phyloP scores from a whole-genome alignment of 2,329 filamentous ascomycete genomes.

The Colletotrichum zoysiae region DNA sequence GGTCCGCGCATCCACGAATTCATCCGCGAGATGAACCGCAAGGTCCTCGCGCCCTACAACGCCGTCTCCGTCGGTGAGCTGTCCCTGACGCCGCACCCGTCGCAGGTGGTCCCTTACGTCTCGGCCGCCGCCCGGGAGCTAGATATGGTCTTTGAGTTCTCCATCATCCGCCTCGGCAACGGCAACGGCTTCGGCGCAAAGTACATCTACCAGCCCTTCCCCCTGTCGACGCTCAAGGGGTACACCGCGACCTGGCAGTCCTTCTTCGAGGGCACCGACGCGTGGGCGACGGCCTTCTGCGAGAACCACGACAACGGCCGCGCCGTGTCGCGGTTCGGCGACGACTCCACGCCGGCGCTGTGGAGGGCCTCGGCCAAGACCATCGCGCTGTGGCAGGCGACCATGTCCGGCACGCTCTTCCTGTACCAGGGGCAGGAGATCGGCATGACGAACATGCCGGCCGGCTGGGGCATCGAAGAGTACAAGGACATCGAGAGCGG shows the following conservation, averaged over 20 bases:
- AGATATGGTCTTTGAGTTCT: conserved; percentile 73
- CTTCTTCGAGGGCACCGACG: conserved; percentile 62
- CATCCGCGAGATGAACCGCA: conserved; percentile 67
- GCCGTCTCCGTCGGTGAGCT: conserved; percentile 74
- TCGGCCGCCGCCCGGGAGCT: conserved; percentile 65
- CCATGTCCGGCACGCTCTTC: conserved; percentile 66
- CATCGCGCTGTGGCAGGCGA: conserved; percentile 62
- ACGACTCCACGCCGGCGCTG: conserved; percentile 57
- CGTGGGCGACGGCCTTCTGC: conserved; percentile 71
- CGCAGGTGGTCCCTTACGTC: conserved; percentile 67
- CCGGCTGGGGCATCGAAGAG: conserved; percentile 63
- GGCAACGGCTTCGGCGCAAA: conserved; percentile 60
- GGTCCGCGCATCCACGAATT: conserved; percentile 74
- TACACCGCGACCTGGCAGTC: conserved; percentile 62
- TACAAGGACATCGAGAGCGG: conserved; percentile 67
- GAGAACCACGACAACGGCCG: conserved; percentile 76
- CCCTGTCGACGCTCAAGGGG: conserved; percentile 58
- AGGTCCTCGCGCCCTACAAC: conserved; percentile 66
- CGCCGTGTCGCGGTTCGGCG: conserved; percentile 66
- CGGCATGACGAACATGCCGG: conserved; percentile 69
- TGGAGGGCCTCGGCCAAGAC: conserved; percentile 64
- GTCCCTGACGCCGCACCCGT: conserved; percentile 65
- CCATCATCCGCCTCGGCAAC: conserved; percentile 66
- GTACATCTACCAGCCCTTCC: conserved; percentile 64
- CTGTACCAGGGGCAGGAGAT: conserved; percentile 73